phyloP scores from a whole-genome alignment of 768 basidiomycete species.

The Cubamyces sp. region DNA sequence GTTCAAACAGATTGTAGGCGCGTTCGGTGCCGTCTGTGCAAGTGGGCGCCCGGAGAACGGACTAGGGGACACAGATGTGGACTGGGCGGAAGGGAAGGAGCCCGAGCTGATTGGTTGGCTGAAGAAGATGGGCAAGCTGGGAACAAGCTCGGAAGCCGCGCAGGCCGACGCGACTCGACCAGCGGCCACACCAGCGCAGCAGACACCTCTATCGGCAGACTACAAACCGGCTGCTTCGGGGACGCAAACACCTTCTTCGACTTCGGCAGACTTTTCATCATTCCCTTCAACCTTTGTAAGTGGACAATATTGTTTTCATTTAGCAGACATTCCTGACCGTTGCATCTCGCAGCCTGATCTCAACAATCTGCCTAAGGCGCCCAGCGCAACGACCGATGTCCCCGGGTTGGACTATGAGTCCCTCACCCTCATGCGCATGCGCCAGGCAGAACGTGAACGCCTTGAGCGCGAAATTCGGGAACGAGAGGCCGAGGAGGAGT shows the following conservation, averaged over 20 bases:
- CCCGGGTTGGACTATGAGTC: constrained; percentile 75
- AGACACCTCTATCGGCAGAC: neutral
- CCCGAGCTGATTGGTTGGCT: constrained; percentile 75
- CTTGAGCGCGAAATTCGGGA: constrained; percentile 79
- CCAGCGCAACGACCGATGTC: constrained; percentile 28
- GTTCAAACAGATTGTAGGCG: constrained; percentile 75
- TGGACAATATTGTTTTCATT: neutral
- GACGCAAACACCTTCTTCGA: constrained; percentile 25
- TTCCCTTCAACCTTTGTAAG: constrained; percentile 64
- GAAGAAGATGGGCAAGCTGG: constrained; percentile 46
- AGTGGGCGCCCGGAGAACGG: constrained; percentile 54
- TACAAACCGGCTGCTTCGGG: neutral
- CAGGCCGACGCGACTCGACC: neutral
- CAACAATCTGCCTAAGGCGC: constrained; percentile 6
- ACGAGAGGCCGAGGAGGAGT: constrained; percentile 51
- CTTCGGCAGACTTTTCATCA: constrained; percentile 54
- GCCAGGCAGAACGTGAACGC: constrained; percentile 79
- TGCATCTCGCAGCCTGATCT: constrained; percentile 27
- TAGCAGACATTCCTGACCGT: neutral
- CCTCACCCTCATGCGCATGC: constrained; percentile 75
- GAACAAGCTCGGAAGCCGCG: neutral
- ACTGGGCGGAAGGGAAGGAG: constrained; percentile 77
- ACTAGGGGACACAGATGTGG: constrained; percentile 64
- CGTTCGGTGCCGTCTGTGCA: constrained; percentile 75
- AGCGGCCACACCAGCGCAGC: neutral